Percentiles rank a stretch among this genome's conserved stretches.
Conservation (phyloP, 306 rosid species). For the Styphnolobium japonicum region DNA sequence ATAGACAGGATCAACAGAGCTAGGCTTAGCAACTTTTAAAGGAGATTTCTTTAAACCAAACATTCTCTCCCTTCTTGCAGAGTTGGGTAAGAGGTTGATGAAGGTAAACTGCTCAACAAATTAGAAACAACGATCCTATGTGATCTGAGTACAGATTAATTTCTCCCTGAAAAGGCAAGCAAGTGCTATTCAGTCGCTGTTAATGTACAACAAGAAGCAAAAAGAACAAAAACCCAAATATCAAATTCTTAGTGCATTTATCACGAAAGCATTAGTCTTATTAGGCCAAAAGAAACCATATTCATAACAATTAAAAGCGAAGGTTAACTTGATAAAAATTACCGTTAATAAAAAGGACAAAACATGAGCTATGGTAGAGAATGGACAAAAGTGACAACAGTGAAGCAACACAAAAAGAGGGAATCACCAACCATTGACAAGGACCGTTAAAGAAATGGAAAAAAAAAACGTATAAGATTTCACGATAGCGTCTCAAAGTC, state of each 20-base stretch:
- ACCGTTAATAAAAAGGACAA: background rate
- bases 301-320: background rate
- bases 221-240: background rate
- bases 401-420: background rate
- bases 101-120: conserved; percentile 12
- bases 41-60: conserved; percentile 77
- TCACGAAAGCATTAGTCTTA: conserved; percentile 2
- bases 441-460: background rate
- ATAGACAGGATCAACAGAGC: conserved; percentile 42
- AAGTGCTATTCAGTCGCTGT: conserved; percentile 8
- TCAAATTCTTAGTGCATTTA: background rate
- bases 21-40: conserved; percentile 48
- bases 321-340: background rate
- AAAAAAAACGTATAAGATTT: background rate
- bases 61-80: conserved; percentile 43
- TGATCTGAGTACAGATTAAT: conserved; percentile 18
- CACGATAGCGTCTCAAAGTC: background rate
- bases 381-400: conserved; percentile 20
- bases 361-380: background rate
- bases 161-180: conserved; percentile 56
- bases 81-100: background rate
- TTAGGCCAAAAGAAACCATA: conserved; percentile 9
- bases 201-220: background rate
- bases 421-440: conserved; percentile 20
- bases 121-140: background rate